A percentile compares a stretch with the other conserved stretches of the same genome.
phyloP scores from a whole-genome alignment of 2,329 filamentous ascomycete genomes.

The Aureobasidium sp. region DNA sequence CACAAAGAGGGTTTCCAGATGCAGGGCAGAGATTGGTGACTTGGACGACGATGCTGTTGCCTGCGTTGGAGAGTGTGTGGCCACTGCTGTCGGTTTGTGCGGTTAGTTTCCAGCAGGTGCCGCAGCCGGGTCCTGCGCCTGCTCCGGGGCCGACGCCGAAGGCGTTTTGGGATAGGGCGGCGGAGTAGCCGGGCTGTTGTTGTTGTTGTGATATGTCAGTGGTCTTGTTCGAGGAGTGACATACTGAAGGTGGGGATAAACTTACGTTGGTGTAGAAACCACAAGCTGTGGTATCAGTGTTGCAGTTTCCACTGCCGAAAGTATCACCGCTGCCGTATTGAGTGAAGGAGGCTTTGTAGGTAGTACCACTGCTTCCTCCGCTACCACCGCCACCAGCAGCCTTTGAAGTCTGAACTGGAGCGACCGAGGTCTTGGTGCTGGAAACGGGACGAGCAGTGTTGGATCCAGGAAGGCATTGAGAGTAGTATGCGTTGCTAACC shows the following conservation, averaged over 20 bases:
- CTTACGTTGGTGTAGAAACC: slow-evolving; percentile 35
- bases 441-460: not conserved
- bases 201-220: not conserved
- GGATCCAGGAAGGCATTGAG: slow-evolving; percentile 27
- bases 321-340: slow-evolving; percentile 39
- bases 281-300: slow-evolving; percentile 40
- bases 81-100: slow-evolving; percentile 37
- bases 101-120: slow-evolving; percentile 43
- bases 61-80: slow-evolving; percentile 32
- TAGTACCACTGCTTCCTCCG: slow-evolving; percentile 3
- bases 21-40: slow-evolving; percentile 48
- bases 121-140: slow-evolving; percentile 44
- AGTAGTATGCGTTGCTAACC: slow-evolving; percentile 28
- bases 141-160: slow-evolving; percentile 43
- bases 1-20: slow-evolving; percentile 42
- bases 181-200: slow-evolving; percentile 35
- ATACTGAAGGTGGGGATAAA: not conserved
- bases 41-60: slow-evolving; percentile 42
- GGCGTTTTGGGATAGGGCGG: slow-evolving; percentile 43
- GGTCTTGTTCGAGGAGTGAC: too few relatives aligned
- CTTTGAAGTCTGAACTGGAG: not conserved
- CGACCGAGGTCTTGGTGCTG: slow-evolving; percentile 1
- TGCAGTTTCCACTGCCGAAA: slow-evolving; percentile 39
- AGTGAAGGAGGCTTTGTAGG: slow-evolving; percentile 37
- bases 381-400: not conserved